phyloP scores from a whole-genome alignment of 345 rosid genomes.

The Eucalyptus pauciflora region DNA sequence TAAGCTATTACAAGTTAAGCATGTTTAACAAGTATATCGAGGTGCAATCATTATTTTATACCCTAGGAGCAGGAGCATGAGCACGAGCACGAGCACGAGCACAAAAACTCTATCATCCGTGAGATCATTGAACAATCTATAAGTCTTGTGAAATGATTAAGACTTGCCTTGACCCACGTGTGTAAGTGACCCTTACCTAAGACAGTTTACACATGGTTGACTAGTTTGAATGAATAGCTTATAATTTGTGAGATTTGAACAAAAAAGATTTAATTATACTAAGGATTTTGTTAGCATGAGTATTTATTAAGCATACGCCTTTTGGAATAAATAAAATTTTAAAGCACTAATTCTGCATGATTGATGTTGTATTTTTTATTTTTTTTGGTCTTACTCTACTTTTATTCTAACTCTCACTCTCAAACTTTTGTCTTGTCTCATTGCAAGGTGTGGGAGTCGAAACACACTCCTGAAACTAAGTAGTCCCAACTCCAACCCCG shows the following conservation, averaged over 20 bases:
- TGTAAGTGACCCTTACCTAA: neutral
- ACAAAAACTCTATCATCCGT: too few relatives aligned
- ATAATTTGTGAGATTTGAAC: neutral
- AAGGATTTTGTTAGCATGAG: too few relatives aligned
- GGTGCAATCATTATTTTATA: neutral
- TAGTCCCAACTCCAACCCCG: too few relatives aligned
- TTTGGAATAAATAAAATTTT: neutral
- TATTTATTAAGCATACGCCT: neutral
- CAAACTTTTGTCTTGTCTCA: too few relatives aligned
- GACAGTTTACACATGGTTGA: neutral
- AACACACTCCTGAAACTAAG: too few relatives aligned
- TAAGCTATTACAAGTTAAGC: neutral
- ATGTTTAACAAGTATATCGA: neutral
- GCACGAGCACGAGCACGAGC: neutral
- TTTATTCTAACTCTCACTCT: too few relatives aligned
- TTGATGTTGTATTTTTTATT: neutral
- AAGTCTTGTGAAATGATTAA: neutral
- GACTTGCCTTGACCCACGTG: neutral
- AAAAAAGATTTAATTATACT: neutral
- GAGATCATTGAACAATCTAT: too few relatives aligned
- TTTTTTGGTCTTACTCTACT: too few relatives aligned
- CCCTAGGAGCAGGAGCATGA: neutral
- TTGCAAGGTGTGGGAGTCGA: too few relatives aligned
- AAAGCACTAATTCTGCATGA: neutral
- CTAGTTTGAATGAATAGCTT: fast-evolving